Conservation (phyloP, 768 basidiomycete genomes). For the Sporobolomyces phaffii region DNA sequence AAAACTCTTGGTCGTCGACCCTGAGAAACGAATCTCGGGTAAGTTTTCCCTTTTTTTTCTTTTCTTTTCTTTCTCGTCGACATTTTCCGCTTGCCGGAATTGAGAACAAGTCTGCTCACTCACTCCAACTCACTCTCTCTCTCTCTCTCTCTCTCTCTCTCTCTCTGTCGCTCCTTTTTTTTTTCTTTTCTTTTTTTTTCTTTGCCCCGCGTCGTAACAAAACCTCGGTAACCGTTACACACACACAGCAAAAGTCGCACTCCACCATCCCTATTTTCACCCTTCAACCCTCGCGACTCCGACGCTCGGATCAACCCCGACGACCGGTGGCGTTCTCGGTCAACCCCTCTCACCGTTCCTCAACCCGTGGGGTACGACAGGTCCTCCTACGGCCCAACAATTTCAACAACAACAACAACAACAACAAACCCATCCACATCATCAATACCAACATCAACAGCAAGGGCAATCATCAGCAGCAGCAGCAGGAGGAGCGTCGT, state of each 20-base stretch:
- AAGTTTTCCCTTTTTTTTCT: not conserved
- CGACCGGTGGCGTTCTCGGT: not conserved
- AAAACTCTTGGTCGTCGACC: slow-evolving; percentile 37
- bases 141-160: no score
- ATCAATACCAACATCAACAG: not conserved
- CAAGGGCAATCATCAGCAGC: not conserved
- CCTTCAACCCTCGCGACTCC: not conserved
- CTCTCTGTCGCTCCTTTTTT: not conserved
- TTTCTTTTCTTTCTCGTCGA: no score
- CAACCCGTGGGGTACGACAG: slow-evolving; percentile 22
- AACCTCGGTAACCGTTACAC: no score
- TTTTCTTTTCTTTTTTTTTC: no score
- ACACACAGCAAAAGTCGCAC: slow-evolving; percentile 35
- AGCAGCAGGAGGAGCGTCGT: not conserved
- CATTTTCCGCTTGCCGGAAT: no score
- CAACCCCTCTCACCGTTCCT: slow-evolving; percentile 11
- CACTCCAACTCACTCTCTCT: not conserved
- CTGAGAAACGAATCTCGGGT: slow-evolving; percentile 35
- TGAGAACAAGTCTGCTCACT: no score
- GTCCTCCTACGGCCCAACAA: slow-evolving; percentile 11
- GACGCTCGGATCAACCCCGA: not conserved
- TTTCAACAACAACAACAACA: not conserved
- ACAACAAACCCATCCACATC: not conserved
- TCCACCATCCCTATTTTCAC: slow-evolving; percentile 34
- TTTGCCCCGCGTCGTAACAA: no score